Conservation (phyloP, 129 eudicot genomes). For the Tagetes erecta region DNA sequence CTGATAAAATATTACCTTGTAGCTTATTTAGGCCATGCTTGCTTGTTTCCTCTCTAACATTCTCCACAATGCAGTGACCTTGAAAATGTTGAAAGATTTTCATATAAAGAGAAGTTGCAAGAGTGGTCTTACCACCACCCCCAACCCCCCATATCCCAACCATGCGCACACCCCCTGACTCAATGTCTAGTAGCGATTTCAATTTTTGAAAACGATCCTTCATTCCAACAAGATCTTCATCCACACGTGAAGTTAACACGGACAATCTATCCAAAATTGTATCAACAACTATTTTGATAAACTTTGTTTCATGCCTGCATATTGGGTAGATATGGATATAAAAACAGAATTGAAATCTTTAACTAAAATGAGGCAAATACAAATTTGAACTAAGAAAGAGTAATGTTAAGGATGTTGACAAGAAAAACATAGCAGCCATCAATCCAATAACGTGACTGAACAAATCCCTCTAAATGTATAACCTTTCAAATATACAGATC, state of each 20-base stretch:
- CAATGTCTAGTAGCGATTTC: neutral
- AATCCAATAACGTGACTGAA: no score
- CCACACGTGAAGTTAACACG: neutral
- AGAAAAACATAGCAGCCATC: no score
- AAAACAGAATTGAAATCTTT: no score
- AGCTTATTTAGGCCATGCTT: neutral
- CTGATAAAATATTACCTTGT: neutral
- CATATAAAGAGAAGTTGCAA: neutral
- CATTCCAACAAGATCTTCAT: neutral
- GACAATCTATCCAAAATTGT: neutral
- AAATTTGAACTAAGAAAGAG: no score
- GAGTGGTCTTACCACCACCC: neutral
- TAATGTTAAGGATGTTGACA: no score
- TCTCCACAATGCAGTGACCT: neutral
- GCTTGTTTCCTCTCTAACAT: neutral
- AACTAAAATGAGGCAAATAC: no score
- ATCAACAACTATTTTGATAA: neutral
- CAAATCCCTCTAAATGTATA: no score
- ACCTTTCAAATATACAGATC: no score
- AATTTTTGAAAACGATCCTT: neutral
- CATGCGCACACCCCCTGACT: conserved; percentile 5
- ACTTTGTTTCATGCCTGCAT: neutral
- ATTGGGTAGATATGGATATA: no score
- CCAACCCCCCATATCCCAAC: conserved; percentile 8
- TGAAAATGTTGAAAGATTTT: neutral